A percentile compares a stretch with the other conserved stretches of the same genome.
phyloP scores from a whole-genome alignment of 1,284 basidiomycete genomes.

The Takashimella tepidaria region DNA sequence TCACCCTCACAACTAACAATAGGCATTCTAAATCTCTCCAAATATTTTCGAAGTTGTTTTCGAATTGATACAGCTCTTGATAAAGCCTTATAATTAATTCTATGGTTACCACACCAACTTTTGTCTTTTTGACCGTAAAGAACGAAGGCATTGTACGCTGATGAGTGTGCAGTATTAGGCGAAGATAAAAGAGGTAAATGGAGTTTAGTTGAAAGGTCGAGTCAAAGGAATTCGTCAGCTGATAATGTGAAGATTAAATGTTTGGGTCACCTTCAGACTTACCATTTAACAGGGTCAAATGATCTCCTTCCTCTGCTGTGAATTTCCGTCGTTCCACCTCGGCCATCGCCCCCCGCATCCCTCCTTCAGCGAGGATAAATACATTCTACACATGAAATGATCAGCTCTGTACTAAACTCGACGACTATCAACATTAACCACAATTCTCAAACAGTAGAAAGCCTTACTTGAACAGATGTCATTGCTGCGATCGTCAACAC shows the following conservation, averaged over 20 bases:
- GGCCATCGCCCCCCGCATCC: constrained; percentile 72
- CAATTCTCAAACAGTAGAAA: too few species aligned
- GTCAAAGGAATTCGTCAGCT: too few species aligned
- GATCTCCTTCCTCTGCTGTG: constrained; percentile 95
- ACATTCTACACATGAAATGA: constrained; percentile 60
- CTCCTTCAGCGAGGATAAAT: constrained; percentile 74
- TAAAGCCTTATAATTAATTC: constrained; percentile 85
- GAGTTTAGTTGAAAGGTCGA: too few species aligned
- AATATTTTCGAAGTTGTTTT: constrained; percentile 84
- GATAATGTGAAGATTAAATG: constrained; percentile 2
- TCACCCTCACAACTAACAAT: constrained; percentile 79
- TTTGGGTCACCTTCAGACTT: constrained; percentile 14
- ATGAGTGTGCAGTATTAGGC: too few species aligned
- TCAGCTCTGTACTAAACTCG: constrained; percentile 1
- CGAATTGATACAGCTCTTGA: constrained; percentile 89
- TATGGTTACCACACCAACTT: constrained; percentile 87
- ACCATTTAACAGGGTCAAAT: constrained; percentile 87
- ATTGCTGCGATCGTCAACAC: constrained; percentile 93
- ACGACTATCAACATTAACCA: too few species aligned
- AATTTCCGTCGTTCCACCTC: constrained; percentile 91
- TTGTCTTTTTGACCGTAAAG: constrained; percentile 70
- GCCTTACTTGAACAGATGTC: constrained; percentile 73
- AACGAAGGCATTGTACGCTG: constrained; percentile 88
- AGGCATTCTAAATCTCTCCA: constrained; percentile 76
- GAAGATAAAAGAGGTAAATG: too few species aligned